Evolutionary conservation across 1,139 yeast species (phyloP), one percentile per base, ranked within the genome.

Genomic region (Yamadazyma taylorii): DNA sequence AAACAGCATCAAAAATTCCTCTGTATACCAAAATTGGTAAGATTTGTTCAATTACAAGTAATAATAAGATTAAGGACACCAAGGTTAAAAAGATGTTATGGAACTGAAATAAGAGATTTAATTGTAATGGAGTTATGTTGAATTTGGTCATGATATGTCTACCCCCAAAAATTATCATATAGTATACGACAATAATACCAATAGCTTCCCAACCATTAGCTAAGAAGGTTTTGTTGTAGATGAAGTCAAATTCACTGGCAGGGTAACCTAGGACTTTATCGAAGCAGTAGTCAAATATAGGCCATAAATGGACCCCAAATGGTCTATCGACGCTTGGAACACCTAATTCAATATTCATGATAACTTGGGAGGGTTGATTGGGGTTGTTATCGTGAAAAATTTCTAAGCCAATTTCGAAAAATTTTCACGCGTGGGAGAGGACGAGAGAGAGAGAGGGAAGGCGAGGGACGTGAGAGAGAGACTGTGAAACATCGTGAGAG

Each of bases 271-370:
- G 61, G 24, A 74, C 53, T 36, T 55, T 40, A 42, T 72, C 76
- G 52, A 81, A 81, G 19, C 66, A 66, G 46, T 66, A 66, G 55
- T 82, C 79, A 62, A 92, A 88, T 42, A 90, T 66, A 22, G 95
- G 95, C 96, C 96, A 92, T 46, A 92, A 71, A 53, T 85, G 77
- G 37, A 92, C 47, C 34, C 98, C 98, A 61, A 90, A 92, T 13
- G 97, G 97, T 45, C 87, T 75, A 37, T 85, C 85, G 38, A 88
- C 56, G 29, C 84, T 67, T 30, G 97, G 97, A 31, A 41, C 37
- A 16, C 41, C 38, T 16, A 56, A 23, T 40, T 55, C 55, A 17
- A 56, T 5, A 10, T 15, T n/a, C 40, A 40, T 40, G 23, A 10
- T 17, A 4, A 11, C 6, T 8, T 19, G 8, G 8, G 8, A 19